Base-by-base conservation (phyloP, 305 asterid species). In the Plantago lanceolata region DNA sequence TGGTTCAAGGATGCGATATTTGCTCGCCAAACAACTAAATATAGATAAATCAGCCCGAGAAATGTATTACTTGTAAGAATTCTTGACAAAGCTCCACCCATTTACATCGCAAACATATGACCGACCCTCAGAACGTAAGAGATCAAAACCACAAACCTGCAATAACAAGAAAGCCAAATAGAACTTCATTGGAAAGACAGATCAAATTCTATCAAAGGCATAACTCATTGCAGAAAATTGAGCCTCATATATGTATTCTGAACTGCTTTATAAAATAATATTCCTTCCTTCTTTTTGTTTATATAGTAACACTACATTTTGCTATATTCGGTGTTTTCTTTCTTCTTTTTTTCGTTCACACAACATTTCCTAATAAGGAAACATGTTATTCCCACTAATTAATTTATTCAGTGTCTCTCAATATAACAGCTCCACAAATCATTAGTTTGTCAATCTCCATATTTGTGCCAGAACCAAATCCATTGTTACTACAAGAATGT, bases 101-200 rank as follows among this genome's bases (percentile, higher is more conserved):
- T 92, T 92, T 65, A 92, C 96, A 78, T 89, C 98, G 74, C 98
- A 92, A 67, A 89, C 96, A 77, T 89, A 92, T 50, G 98, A 92
- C 40, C 93, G 86, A 28, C 98, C 98, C 71, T 82, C 98, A 56
- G 89, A 85, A 40, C 98, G 96, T 80, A 92, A 83, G 57, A 92
- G 95, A 81, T 92, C 98, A 72, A 92, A 92, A 35, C 98, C 98
- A 77, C 98, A 92, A 71, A 92, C 98, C 98, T 91, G 83, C 69
- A 73, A 73, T 52, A 70, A 78, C 55, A 75, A 14, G 50, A 64
- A 56, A 35, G 24, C 63, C 63, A 26, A 54, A 17, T 66, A 52
- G 45, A 49, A 59, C 24, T 51, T 57, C 49, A 31, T 14, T 52
- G 19, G 37, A 26, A 29, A 57, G 51, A 45, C 65, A 45, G 28